Evolutionary conservation across 306 rosid species (phyloP).

Genomic region (Begonia loranthoides): DNA sequence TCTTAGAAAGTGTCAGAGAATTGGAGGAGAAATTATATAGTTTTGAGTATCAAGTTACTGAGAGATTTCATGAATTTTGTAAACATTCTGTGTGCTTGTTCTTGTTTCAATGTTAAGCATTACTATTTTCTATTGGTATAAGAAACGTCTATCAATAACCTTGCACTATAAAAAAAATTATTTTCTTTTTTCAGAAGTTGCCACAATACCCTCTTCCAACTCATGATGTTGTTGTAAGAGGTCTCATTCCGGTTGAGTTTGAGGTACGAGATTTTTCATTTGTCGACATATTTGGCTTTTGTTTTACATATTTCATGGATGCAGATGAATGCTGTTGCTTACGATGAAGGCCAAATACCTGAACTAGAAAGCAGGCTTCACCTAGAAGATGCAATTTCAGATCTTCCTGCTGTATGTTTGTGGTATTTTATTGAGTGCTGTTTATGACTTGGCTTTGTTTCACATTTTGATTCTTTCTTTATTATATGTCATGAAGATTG

Average conservation of each 20-base stretch:
- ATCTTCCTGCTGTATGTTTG: slow-evolving; percentile 49
- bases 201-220: slow-evolving; percentile 83
- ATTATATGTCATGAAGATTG: slow-evolving; percentile 22
- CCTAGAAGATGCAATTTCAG: slow-evolving; percentile 62
- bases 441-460: not conserved
- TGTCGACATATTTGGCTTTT: not conserved
- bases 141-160: not conserved
- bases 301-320: not conserved
- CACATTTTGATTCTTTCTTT: not conserved
- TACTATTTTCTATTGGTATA: no score
- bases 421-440: not conserved
- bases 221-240: slow-evolving; percentile 61
- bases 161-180: not conserved
- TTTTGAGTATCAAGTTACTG: no score
- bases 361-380: slow-evolving; percentile 33
- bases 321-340: slow-evolving; percentile 51
- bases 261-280: slow-evolving; percentile 28
- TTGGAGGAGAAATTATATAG: no score
- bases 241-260: slow-evolving; percentile 50
- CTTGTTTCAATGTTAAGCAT: no score
- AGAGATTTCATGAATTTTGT: no score
- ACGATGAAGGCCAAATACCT: slow-evolving; percentile 23
- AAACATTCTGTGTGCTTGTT: no score
- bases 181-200: slow-evolving; percentile 29
- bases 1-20: no score